Evolutionary conservation across 495 filamentous ascomycete species (phyloP), one percentile per base, ranked within the genome.

Genomic region (Lasiosphaeria ovina): DNA sequence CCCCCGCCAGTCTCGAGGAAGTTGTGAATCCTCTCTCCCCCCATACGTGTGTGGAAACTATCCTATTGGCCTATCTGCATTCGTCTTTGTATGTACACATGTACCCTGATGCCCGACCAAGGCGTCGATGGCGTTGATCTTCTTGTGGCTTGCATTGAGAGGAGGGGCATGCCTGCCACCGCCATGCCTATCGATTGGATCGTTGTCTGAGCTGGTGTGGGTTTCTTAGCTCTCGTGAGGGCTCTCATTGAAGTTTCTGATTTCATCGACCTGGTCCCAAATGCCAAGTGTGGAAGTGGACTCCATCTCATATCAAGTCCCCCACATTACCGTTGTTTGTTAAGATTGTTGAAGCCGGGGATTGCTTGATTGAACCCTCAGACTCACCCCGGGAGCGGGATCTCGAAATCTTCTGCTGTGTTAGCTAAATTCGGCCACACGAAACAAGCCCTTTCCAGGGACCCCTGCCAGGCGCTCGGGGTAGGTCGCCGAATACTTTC

Each of bases 401-500:
- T 47, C 16, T n/a, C 44, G 44, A n/a, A n/a, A 47, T 11, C 44
- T 14, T 47, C 44, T 47, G 44, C 12, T 11, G 24, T 51, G 7
- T 45, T 31, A 40, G 24, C 55, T 54, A 33, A 58, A 58, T 50
- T 42, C 49, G 56, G 62, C 33, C 51, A 42, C 54, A 42, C 58
- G 67, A 64, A 66, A 61, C 57, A 63, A 50, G 55, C 34, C 34
- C 44, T 38, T 48, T 59, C 57, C 49, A 44, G 66, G 64, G 54
- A 9, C 6, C 59, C 59, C 59, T 35, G 42, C 36, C 50, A 40
- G 38, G 51, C 40, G 34, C 35, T 33, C 53, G 36, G 47, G 51
- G 51, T 54, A 62, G 67, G 67, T 69, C 67, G 64, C 62, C 67
- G 67, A 24, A 24, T 24, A 24, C 24, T 24, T 24, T 24, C 24